phyloP scores from a whole-genome alignment of 2,329 filamentous ascomycete species.

The Aureobasidium pullulans region DNA sequence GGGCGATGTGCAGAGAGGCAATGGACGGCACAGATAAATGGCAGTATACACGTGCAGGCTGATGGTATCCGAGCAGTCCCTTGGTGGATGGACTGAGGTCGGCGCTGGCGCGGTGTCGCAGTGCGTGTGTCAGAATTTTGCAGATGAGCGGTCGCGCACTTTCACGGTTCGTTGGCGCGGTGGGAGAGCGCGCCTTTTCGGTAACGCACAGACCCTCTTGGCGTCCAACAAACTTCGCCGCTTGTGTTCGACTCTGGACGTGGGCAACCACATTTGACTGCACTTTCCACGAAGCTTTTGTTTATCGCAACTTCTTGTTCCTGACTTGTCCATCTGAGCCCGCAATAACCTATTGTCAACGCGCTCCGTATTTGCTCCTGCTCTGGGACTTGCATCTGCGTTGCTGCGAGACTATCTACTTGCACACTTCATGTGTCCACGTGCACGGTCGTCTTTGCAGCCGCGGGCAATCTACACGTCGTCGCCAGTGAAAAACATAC shows the following conservation, averaged over 20 bases:
- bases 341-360: too few relatives aligned
- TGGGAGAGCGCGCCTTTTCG: not conserved
- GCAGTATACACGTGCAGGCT: not conserved
- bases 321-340: too few relatives aligned
- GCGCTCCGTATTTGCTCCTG: too few relatives aligned
- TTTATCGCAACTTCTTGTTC: not conserved
- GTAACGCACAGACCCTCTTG: not conserved
- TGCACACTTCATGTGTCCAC: too few relatives aligned
- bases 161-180: slow-evolving; percentile 8
- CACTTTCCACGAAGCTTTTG: not conserved
- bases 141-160: not conserved
- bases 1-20: not conserved
- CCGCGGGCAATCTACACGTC: not conserved
- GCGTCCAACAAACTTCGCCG: not conserved
- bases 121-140: slow-evolving; percentile 11
- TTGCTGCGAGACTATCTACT: too few relatives aligned
- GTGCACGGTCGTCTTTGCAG: not conserved
- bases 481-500: not conserved
- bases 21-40: not conserved
- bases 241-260: slow-evolving; percentile 10
- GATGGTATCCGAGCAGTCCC: not conserved
- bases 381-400: too few relatives aligned
- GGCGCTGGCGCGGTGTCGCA: not conserved
- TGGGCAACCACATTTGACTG: slow-evolving; percentile 6
- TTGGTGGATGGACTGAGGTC: not conserved